Conservation (phyloP, 768 basidiomycete species). For the Leucocoprinus leucothites region DNA sequence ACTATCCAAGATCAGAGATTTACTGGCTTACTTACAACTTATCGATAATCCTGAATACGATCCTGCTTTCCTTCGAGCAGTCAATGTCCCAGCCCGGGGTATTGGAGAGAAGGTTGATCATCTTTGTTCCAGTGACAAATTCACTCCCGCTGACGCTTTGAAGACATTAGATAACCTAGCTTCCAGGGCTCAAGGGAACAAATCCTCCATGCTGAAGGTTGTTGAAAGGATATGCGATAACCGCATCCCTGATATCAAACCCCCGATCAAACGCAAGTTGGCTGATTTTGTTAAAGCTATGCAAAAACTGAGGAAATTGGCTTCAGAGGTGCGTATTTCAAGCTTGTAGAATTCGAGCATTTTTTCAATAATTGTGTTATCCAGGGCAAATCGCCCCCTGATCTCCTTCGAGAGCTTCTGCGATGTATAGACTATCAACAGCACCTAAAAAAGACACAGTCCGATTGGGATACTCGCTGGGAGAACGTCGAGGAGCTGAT, state of each 20-base stretch:
- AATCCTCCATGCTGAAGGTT: conserved; percentile 53
- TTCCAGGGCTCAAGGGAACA: conserved; percentile 45
- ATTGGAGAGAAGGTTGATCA: conserved; percentile 70
- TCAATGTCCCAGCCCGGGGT: conserved; percentile 69
- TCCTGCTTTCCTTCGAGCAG: conserved; percentile 68
- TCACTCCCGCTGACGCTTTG: not conserved
- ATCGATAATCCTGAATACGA: conserved; percentile 67
- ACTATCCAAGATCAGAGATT: conserved; percentile 63
- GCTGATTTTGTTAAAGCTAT: conserved; percentile 57
- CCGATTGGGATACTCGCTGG: conserved; percentile 76
- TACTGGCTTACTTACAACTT: conserved; percentile 80
- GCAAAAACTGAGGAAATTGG: conserved; percentile 46
- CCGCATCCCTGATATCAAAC: conserved; percentile 60
- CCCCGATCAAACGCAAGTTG: conserved; percentile 62
- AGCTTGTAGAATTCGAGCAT: not conserved
- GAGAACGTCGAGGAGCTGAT: conserved; percentile 87
- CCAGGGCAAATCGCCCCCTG: conserved; percentile 58
- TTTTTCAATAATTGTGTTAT: not conserved
- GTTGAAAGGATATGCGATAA: conserved; percentile 65
- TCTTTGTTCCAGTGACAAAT: not conserved
- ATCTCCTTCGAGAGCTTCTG: conserved; percentile 58
- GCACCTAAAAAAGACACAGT: conserved; percentile 65
- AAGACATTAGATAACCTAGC: conserved; percentile 64
- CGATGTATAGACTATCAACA: conserved; percentile 61
- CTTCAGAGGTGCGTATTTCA: conserved; percentile 43